Evolutionary conservation across 2,329 filamentous ascomycete genomes (phyloP), one percentile per base, ranked within the genome.

Genomic region (Tympanopsis confertula): DNA sequence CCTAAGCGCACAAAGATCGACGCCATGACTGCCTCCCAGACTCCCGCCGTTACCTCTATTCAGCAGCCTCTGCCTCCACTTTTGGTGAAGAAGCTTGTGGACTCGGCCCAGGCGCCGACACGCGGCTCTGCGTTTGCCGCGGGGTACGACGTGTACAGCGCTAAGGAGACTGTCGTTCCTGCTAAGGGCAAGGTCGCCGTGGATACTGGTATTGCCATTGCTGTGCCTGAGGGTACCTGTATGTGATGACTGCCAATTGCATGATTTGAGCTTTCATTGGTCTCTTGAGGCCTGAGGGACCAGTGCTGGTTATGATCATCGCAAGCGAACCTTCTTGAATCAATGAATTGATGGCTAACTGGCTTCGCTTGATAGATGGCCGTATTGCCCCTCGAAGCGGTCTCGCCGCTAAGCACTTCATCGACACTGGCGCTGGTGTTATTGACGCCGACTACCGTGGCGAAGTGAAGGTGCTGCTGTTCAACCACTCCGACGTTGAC

Each of bases 361-460:
- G n/a, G n/a, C n/a, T n/a, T n/a, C 17, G 7, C n/a, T 35, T 15
- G 19, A 29, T 44, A 89, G 86, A 96, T 56, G 89, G 89, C 47
- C 82, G 88, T 41, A 78, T 94, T 39, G 88, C 88, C 3, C 88
- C 88, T 7, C 83, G 88, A 46, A 91, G 85, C n/a, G 87, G 87
- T 35, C 79, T 94, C 24, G 89, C 89, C 2, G 71, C 79, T 42
- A 98, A 98, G 67, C 78, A 96, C 65, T 91, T 88, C 63, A 96
- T 98, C 57, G 87, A 95, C 59, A 91, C 85, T 0, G 87, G 93
- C 44, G 91, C 91, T 0, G 91, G 91, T 39, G 91, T 98, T 45
- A 96, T 98, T 50, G 91, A 98, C 59, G 88, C 89, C 22, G 91
- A 98, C 62, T 98, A 98, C 67, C 76, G 91, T 24, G 91, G 91